phyloP scores from a whole-genome alignment of 306 rosid genomes.

The Herpetospermum pedunculosum region DNA sequence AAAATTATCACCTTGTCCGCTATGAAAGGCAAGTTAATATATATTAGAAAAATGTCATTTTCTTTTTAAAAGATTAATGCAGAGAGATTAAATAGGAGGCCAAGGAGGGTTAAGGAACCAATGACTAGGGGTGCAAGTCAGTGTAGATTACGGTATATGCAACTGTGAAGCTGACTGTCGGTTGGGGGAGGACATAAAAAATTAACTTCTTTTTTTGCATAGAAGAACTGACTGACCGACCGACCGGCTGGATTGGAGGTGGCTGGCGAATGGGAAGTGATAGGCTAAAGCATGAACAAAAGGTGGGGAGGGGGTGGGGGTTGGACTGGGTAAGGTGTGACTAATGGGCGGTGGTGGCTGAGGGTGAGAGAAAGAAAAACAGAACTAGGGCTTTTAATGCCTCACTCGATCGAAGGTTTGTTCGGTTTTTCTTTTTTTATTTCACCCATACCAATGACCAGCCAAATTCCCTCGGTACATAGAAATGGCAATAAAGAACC shows the following conservation, averaged over 20 bases:
- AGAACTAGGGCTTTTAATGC: not conserved
- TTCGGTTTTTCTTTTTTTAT: not conserved
- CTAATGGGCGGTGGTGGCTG: not conserved
- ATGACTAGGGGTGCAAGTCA: not conserved
- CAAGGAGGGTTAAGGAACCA: not conserved
- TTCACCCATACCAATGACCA: not conserved
- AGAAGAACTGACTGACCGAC: not conserved
- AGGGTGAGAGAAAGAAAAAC: not conserved
- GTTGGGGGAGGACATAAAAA: not conserved
- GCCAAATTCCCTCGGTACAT: not conserved
- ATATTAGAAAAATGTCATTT: not conserved
- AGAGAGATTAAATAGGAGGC: not conserved
- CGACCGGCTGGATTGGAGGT: not conserved
- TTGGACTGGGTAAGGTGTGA: not conserved
- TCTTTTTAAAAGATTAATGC: not conserved
- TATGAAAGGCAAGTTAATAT: not conserved
- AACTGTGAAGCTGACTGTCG: not conserved
- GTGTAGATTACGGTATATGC: not conserved
- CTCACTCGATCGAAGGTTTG: not conserved
- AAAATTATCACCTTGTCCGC: not conserved
- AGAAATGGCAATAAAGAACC: not conserved
- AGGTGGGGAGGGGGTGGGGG: not conserved
- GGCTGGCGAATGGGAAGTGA: not conserved
- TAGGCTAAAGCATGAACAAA: not conserved
- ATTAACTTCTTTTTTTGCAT: not conserved